Conservation (phyloP, 352 stramenopile genomes). For the Aphanomyces stellatus region DNA sequence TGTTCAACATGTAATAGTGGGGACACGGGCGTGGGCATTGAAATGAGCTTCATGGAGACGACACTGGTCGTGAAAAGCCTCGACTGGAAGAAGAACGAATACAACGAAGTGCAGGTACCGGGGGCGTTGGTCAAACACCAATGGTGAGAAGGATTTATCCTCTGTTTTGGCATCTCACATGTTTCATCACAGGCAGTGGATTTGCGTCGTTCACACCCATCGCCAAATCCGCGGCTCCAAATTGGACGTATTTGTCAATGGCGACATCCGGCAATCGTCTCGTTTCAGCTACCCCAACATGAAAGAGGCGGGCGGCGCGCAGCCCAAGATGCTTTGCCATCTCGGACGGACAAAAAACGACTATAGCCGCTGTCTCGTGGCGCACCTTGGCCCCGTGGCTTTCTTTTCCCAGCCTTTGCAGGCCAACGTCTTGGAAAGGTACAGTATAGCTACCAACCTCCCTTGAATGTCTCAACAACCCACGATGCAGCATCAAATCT, state of each 20-base stretch:
- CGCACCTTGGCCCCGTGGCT: slow-evolving; percentile 50
- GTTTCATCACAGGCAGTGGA: slow-evolving; percentile 74
- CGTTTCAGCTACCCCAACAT: slow-evolving; percentile 74
- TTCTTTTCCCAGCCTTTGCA: slow-evolving; percentile 35
- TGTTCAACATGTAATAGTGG: slow-evolving; percentile 27
- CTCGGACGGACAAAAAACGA: slow-evolving; percentile 72
- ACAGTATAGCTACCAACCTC: not conserved
- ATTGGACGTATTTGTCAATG: slow-evolving; percentile 71
- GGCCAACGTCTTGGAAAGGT: slow-evolving; percentile 37
- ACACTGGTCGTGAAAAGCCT: slow-evolving; percentile 74
- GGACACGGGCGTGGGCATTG: slow-evolving; percentile 67
- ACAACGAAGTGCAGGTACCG: slow-evolving; percentile 20
- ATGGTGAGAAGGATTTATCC: slow-evolving; percentile 68
- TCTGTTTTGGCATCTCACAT: too few relatives aligned
- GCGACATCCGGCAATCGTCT: slow-evolving; percentile 58
- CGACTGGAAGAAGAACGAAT: slow-evolving; percentile 71
- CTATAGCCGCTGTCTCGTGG: slow-evolving; percentile 30
- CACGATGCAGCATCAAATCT: slow-evolving; percentile 56
- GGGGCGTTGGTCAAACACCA: slow-evolving; percentile 18
- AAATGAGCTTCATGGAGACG: slow-evolving; percentile 65
- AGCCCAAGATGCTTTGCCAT: slow-evolving; percentile 68
- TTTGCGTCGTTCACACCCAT: slow-evolving; percentile 80
- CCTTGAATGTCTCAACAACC: slow-evolving; percentile 7
- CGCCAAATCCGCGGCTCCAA: slow-evolving; percentile 76
- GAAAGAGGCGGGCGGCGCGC: slow-evolving; percentile 19